Evolutionary conservation across 2,329 filamentous ascomycete genomes (phyloP), one percentile per base, ranked within the genome.

Genomic region (Cladosporium colombiae): DNA sequence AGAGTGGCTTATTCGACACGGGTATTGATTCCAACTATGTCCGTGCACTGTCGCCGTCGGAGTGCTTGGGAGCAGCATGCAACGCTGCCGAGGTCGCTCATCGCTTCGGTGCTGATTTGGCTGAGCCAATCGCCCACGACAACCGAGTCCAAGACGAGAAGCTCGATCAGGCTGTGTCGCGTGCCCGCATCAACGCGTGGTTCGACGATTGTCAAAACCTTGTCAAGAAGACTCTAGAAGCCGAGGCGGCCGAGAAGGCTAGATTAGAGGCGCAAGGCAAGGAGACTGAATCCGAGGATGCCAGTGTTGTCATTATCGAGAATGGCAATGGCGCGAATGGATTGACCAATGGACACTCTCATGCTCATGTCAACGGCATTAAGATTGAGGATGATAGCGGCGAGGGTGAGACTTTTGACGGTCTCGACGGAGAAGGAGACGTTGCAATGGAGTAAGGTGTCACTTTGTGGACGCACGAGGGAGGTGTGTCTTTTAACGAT

Each of bases 161-260:
- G 13, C 81, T 97, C 74, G 82, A 95, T 23, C 85, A 90, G 65
- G 50, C 35, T 11, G 49, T 63, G 37, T 46, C 61, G 16, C 61
- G 88, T 88, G 75, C 87, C 66, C 84, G 88, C 44, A 83, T 97
- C 13, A 86, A 88, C 7, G 84, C 89, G 65, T 96, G 93, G 91
- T 84, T 85, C 66, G 74, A 76, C 37, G 79, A 78, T 14, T 77
- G 79, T 33, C 66, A 79, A 11, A 73, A 75, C 7, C 72, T 75
- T 62, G 81, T 79, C 2, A 78, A 77, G 64, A 70, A 73, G 60
- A 76, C 77, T 18, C 77, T 77, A 31, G 76, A 77, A 63, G 71
- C 72, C 7, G 76, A 79, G 33, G 70, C 75, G 25, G 70, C 74
- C 35, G 74, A 73, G 57, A 67, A 72, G 67, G 69, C 69, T 11